Conservation (phyloP, 1,284 basidiomycete species). For the Naganishia liquefaciens region DNA sequence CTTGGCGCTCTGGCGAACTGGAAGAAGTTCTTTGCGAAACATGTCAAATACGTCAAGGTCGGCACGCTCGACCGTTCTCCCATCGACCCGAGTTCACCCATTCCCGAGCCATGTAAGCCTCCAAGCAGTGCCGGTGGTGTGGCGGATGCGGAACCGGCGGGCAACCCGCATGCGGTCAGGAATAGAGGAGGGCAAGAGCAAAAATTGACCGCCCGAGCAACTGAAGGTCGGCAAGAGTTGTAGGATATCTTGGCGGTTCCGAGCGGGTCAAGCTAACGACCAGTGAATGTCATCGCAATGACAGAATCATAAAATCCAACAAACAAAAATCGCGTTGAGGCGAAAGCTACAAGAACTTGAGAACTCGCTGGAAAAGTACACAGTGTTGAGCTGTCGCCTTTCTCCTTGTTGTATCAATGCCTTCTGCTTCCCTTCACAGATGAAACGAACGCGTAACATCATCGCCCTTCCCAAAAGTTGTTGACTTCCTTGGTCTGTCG, state of each 20-base stretch:
- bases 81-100: conserved; percentile 74
- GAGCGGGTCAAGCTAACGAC: background rate
- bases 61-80: conserved; percentile 61
- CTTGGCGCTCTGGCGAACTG: conserved; percentile 74
- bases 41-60: conserved; percentile 73
- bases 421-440: background rate
- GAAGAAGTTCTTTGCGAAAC: conserved; percentile 82
- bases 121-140: conserved; percentile 18
- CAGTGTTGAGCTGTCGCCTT: background rate
- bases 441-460: background rate
- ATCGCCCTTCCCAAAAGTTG: conserved; percentile 5
- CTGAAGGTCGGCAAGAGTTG: conserved; percentile 12
- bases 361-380: background rate
- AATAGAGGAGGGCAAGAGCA: background rate
- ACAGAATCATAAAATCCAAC: too few relatives aligned
- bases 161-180: conserved; percentile 15
- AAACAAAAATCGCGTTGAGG: background rate
- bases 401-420: background rate
- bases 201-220: background rate
- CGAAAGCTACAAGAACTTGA: background rate
- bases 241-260: background rate
- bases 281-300: too few relatives aligned
- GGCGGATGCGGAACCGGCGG: background rate
- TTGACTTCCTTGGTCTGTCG: background rate
- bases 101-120: conserved; percentile 69